Evolutionary conservation across 148 eudicot species (phyloP).

Genomic region (Mesembryanthemum crystallinum): DNA sequence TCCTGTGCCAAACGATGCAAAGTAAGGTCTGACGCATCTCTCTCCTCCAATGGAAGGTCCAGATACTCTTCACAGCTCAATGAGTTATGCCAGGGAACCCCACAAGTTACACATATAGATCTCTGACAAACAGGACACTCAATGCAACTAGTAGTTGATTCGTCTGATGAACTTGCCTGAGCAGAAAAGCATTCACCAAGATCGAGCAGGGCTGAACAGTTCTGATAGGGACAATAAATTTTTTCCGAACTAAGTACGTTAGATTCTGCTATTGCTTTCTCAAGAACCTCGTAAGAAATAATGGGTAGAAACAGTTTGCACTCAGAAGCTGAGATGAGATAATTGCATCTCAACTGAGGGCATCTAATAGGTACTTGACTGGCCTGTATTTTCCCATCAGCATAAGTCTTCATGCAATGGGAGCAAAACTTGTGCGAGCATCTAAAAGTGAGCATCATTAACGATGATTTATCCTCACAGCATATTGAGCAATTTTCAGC

Average conservation of each 20-base stretch:
- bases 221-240: constrained; percentile 59
- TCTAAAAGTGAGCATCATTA: constrained; percentile 52
- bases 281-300: constrained; percentile 48
- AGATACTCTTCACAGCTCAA: constrained; percentile 74
- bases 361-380: constrained; percentile 64
- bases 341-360: constrained; percentile 60
- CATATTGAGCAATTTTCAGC: constrained; percentile 61
- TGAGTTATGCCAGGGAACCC: constrained; percentile 71
- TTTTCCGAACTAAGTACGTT: constrained; percentile 43
- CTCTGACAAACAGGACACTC: constrained; percentile 70
- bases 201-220: constrained; percentile 65
- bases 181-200: constrained; percentile 51
- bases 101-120: constrained; percentile 59
- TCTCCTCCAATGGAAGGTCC: constrained; percentile 50
- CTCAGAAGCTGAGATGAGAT: constrained; percentile 47
- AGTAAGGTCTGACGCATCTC: constrained; percentile 49
- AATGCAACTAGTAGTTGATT: constrained; percentile 46
- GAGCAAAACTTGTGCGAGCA: constrained; percentile 83
- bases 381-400: constrained; percentile 55
- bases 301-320: constrained; percentile 68
- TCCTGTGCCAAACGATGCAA: constrained; percentile 53
- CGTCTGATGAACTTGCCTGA: constrained; percentile 49
- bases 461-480: constrained; percentile 56
- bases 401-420: constrained; percentile 66
- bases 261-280: constrained; percentile 48